Conservation (phyloP, 2,329 filamentous ascomycete species). For the Mariannaea sp. region DNA sequence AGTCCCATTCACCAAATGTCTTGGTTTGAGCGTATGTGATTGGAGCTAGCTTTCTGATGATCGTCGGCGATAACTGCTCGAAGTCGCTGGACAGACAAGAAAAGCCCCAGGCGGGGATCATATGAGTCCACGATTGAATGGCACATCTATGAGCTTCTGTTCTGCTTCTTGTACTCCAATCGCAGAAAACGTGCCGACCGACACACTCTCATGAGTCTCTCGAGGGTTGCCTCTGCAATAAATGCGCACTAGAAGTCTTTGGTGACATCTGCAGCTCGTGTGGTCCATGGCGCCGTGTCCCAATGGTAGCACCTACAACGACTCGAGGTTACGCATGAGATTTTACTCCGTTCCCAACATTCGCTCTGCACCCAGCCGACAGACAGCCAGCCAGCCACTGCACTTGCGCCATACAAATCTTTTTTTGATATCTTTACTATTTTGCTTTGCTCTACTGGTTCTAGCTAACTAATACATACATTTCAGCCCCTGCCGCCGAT, state of each 20-base stretch:
- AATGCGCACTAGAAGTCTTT: slow-evolving; percentile 19
- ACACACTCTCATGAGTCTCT: slow-evolving; percentile 8
- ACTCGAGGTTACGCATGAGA: slow-evolving; percentile 35
- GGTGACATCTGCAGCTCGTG: slow-evolving; percentile 30
- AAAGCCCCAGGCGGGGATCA: slow-evolving; percentile 1
- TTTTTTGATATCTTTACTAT: slow-evolving; percentile 13
- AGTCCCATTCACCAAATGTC: slow-evolving; percentile 21
- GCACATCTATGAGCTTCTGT: neutral
- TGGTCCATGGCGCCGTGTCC: slow-evolving; percentile 26
- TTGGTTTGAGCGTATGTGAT: slow-evolving; percentile 6
- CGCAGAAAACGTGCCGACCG: slow-evolving; percentile 1
- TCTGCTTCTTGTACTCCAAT: neutral
- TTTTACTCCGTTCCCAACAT: slow-evolving; percentile 29
- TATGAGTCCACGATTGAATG: neutral
- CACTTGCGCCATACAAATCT: slow-evolving; percentile 18
- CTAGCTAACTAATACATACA: slow-evolving; percentile 35
- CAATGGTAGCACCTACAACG: slow-evolving; percentile 27
- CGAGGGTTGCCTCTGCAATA: slow-evolving; percentile 19
- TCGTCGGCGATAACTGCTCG: slow-evolving; percentile 3
- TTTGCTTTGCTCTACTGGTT: slow-evolving; percentile 22
- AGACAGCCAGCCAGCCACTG: slow-evolving; percentile 16
- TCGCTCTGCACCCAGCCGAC: slow-evolving; percentile 26
- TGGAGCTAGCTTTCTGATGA: neutral
- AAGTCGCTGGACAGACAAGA: neutral
- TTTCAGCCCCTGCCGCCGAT: slow-evolving; percentile 27